Base-by-base conservation (phyloP, 257 asterid genomes). In the Craterostigma plantagineum region DNA sequence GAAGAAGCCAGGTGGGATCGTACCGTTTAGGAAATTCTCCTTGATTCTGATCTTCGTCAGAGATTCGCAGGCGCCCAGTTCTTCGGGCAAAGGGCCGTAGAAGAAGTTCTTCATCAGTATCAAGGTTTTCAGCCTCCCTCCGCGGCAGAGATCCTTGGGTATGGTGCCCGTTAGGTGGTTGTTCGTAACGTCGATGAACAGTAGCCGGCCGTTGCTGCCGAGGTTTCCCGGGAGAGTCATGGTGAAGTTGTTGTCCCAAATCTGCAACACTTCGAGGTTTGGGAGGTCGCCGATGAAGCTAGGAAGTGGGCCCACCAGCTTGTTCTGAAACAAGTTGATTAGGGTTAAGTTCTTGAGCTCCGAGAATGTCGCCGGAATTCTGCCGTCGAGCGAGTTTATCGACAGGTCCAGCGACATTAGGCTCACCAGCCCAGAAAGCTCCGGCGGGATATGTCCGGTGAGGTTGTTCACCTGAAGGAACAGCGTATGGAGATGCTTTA, bases 181-280 rank as follows among this genome's bases (percentile, higher is more conserved):
- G 5, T 53, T 10, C 4, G 95, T 14, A 15, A 83, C 81, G 43
- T 90, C 99, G 17, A 90, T 76, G 3, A 49, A 27, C 12, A 27
- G 3, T 14, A 90, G 33, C 57, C 64, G 60, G 13, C 79, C 87
- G n/a, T 60, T 90, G 5, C 55, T 35, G 27, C 99, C 99, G 1
- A 90, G 87, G 54, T 77, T 79, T 38, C 66, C 74, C 4, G 99
- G 99, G 48, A 90, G 55, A 1, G 49, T 68, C 12, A 79, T 44
- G 2, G 99, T 90, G 71, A 90, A 90, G 51, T 83, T 75, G 56
- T 90, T 90, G 46, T 61, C 62, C 93, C 93, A 90, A 34, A 90
- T 67, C 51, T 72, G 78, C 11, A 83, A 53, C 16, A 65, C 72
- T 23, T 83, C 91, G 12, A 90, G 86, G 46, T 75, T 75, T 0